Conservation (phyloP, 2,329 filamentous ascomycete genomes). For the Aspergillus fumigatiaffinis region DNA sequence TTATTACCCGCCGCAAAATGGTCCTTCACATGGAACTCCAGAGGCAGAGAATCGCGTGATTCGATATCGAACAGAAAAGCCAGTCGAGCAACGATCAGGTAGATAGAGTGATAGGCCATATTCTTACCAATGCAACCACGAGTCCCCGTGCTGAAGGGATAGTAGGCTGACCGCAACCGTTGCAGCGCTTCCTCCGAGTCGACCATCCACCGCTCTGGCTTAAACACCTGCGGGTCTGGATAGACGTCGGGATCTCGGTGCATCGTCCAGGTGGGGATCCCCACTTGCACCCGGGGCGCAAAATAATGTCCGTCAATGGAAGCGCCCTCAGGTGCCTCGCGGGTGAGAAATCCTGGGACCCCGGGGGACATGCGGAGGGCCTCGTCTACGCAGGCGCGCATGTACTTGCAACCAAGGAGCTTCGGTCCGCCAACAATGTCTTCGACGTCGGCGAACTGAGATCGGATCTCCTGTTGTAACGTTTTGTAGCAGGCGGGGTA, state of each 20-base stretch:
- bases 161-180: neutral
- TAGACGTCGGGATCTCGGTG: conserved; percentile 32
- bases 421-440: conserved; percentile 32
- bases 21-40: no score
- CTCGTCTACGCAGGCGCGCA: conserved; percentile 43
- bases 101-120: no score
- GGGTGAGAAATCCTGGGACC: conserved; percentile 22
- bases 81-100: no score
- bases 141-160: conserved; percentile 11
- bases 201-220: conserved; percentile 35
- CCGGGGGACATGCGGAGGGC: conserved; percentile 31
- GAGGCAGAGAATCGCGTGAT: no score
- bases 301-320: conserved; percentile 29
- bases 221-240: conserved; percentile 25
- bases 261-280: conserved; percentile 30
- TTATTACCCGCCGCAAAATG: neutral
- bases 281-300: conserved; percentile 30
- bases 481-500: conserved; percentile 28
- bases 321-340: conserved; percentile 26
- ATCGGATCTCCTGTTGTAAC: conserved; percentile 31
- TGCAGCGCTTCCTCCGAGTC: conserved; percentile 8
- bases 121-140: conserved; percentile 15
- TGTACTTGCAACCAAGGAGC: conserved; percentile 35
- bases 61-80: no score
- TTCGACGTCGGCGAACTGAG: conserved; percentile 29